phyloP scores from a whole-genome alignment of 2,329 filamentous ascomycete genomes.

The Rhinocladiella similis region DNA sequence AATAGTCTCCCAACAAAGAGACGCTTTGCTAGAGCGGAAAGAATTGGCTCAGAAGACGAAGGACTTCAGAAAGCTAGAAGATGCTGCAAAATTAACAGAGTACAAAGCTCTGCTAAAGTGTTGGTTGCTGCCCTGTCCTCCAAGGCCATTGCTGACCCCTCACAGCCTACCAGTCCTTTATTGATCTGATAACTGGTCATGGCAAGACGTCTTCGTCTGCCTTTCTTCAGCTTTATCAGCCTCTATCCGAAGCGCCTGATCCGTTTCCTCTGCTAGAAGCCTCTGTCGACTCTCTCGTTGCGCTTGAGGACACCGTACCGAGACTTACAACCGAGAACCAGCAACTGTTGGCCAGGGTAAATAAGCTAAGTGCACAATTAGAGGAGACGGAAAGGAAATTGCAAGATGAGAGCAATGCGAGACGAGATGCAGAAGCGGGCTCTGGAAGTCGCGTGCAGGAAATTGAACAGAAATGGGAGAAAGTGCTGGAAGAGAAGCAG shows the following conservation, averaged over 20 bases:
- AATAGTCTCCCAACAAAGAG: constrained; percentile 87
- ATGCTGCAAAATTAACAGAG: constrained; percentile 80
- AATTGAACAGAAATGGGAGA: constrained; percentile 84
- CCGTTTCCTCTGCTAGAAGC: constrained; percentile 95
- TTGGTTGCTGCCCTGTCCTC: constrained; percentile 35
- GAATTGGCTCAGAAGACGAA: constrained; percentile 99
- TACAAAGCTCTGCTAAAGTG: constrained; percentile 88
- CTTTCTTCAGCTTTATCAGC: constrained; percentile 89
- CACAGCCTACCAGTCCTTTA: constrained; percentile 91
- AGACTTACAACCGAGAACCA: constrained; percentile 87
- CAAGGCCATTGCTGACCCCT: constrained; percentile 5
- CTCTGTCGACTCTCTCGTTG: constrained; percentile 88
- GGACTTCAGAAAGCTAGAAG: constrained; percentile 91
- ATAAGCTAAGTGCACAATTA: constrained; percentile 73
- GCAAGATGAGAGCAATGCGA: constrained; percentile 72
- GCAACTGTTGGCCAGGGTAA: constrained; percentile 77
- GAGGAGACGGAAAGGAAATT: constrained; percentile 79
- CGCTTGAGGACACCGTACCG: constrained; percentile 88
- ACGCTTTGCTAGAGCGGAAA: constrained; percentile 93
- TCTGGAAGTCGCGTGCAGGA: constrained; percentile 82
- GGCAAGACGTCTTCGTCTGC: constrained; percentile 91
- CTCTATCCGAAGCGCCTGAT: constrained; percentile 91
- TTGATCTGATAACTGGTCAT: constrained; percentile 93
- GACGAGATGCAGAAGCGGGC: constrained; percentile 73
- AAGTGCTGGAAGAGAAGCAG: constrained; percentile 87